These are phyloP conservation scores for Diophrys appendiculata DNA, from an alignment of 73 alveolate species.

Conservation along the genomic window DNA sequence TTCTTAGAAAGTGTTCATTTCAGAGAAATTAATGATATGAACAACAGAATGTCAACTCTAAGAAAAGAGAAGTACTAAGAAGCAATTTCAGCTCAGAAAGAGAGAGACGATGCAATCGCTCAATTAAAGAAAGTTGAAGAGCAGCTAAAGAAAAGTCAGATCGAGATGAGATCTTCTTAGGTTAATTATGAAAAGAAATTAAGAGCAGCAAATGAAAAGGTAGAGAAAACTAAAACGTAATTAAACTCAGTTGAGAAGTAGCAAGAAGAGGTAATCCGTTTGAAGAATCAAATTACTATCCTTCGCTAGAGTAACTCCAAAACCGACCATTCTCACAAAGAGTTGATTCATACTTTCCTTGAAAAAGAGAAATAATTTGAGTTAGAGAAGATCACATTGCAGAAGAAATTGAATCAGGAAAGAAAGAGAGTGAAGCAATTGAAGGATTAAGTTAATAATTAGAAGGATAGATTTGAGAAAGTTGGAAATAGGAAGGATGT, in stretches of 20 bases:
- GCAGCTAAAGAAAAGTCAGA: neutral
- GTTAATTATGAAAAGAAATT: neutral
- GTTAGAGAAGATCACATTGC: neutral
- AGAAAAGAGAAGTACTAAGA: slow-evolving; percentile 1
- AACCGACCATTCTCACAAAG: neutral
- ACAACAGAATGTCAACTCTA: slow-evolving; percentile 1
- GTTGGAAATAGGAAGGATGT: neutral
- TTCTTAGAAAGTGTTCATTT: slow-evolving; percentile 5
- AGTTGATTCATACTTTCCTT: neutral
- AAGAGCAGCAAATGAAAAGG: neutral
- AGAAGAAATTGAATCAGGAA: slow-evolving; percentile 1
- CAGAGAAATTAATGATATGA: neutral
- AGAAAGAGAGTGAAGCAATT: neutral
- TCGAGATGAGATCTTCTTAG: neutral
- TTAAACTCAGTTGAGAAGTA: neutral
- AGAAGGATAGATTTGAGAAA: slow-evolving; percentile 1
- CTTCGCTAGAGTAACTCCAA: neutral
- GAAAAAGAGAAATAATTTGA: slow-evolving; percentile 6
- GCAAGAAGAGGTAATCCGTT: neutral
- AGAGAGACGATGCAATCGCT: slow-evolving; percentile 6
- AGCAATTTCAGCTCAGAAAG: slow-evolving; percentile 4
- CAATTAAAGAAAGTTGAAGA: neutral
- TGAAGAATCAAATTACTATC: neutral
- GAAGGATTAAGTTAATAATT: neutral
- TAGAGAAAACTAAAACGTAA: neutral